phyloP scores from a whole-genome alignment of 805 yeast genomes.

The Lipomyces starkeyi region DNA sequence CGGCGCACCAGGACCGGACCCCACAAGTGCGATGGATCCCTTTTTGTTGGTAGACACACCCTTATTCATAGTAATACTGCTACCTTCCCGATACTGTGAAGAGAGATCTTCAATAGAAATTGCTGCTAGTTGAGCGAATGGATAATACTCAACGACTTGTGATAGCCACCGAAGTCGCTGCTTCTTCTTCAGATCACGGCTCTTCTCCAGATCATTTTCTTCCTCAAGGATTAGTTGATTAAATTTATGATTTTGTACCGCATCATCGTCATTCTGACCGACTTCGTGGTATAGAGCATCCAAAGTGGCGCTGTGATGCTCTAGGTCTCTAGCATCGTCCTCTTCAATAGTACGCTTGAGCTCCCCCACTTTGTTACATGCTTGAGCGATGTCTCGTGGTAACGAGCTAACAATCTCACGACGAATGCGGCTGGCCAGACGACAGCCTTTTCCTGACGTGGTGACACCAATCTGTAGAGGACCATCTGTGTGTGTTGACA shows the following conservation, averaged over 20 bases:
- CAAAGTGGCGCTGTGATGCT: conserved; percentile 28
- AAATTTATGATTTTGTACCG: conserved; percentile 61
- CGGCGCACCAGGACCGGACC: conserved; percentile 92
- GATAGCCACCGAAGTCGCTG: conserved; percentile 83
- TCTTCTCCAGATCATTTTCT: conserved; percentile 47
- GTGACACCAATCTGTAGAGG: conserved; percentile 81
- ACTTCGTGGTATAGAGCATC: conserved; percentile 40
- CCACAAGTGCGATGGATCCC: conserved; percentile 81
- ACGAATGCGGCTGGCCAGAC: conserved; percentile 77
- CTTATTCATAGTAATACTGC: background rate
- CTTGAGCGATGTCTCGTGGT: conserved; percentile 72
- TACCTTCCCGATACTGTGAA: conserved; percentile 46
- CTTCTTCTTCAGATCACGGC: conserved; percentile 6
- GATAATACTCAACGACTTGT: conserved; percentile 90
- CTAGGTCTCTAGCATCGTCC: conserved; percentile 54
- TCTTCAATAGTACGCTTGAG: conserved; percentile 62
- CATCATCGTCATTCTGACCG: conserved; percentile 73
- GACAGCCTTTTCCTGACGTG: conserved; percentile 89
- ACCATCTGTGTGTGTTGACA: conserved; percentile 74
- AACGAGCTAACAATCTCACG: conserved; percentile 68
- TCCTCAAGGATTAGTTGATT: conserved; percentile 67
- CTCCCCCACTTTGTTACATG: conserved; percentile 71
- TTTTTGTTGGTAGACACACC: conserved; percentile 34
- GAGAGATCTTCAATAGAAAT: conserved; percentile 65
- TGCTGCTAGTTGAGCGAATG: conserved; percentile 66